These are phyloP conservation scores for Eucalyptus leucophloia DNA, from an alignment of 345 rosid species.

Conservation along the genomic window DNA sequence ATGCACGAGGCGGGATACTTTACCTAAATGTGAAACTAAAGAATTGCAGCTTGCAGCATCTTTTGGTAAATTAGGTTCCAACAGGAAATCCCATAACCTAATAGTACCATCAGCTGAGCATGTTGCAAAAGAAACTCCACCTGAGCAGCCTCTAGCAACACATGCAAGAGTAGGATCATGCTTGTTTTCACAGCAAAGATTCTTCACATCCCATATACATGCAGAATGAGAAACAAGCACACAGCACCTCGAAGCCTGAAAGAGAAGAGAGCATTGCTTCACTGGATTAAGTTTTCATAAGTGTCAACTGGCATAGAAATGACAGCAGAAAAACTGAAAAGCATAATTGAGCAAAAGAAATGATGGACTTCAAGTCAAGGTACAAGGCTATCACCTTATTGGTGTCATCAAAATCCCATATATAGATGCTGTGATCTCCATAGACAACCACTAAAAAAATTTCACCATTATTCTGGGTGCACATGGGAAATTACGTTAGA, in stretches of 20 bases:
- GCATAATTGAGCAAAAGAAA: background rate
- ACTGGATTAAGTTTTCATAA: background rate
- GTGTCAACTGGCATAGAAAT: background rate
- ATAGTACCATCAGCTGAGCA: conserved; percentile 84
- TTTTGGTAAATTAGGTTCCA: conserved; percentile 22
- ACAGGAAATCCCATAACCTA: conserved; percentile 73
- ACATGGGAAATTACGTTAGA: background rate
- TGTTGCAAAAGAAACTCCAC: conserved; percentile 77
- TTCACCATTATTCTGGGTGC: background rate
- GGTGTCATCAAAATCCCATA: conserved; percentile 62
- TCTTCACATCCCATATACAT: conserved; percentile 75
- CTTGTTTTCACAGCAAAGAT: conserved; percentile 68
- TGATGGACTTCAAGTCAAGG: background rate
- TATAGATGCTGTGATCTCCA: conserved; percentile 58
- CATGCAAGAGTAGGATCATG: conserved; percentile 65
- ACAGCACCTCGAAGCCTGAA: conserved; percentile 54
- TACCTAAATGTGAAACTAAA: conserved; percentile 37
- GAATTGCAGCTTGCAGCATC: conserved; percentile 9
- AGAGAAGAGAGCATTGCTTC: background rate
- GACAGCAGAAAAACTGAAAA: background rate
- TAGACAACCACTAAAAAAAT: conserved; percentile 58
- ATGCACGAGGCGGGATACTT: background rate
- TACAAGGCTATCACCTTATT: conserved; percentile 32
- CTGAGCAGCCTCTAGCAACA: conserved; percentile 70
- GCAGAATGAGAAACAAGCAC: conserved; percentile 68